Percentiles rank a stretch among this genome's conserved stretches.
phyloP scores from a whole-genome alignment of 306 rosid species.

The Rubus parviflorus region DNA sequence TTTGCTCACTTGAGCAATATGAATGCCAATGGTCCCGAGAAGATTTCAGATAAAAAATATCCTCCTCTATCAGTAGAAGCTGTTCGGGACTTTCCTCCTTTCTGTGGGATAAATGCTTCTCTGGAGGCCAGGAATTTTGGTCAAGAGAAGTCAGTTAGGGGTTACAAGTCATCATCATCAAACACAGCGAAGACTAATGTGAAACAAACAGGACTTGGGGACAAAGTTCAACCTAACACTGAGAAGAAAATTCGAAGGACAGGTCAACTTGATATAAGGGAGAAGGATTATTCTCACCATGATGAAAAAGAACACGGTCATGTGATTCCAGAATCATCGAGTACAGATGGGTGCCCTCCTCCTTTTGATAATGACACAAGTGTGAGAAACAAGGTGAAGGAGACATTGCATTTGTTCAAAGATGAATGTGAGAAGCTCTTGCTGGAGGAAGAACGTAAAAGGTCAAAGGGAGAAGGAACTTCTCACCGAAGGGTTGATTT shows the following conservation, averaged over 20 bases:
- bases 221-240: constrained; percentile 23
- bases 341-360: constrained; percentile 37
- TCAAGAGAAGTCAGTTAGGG: constrained; percentile 30
- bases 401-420: constrained; percentile 66
- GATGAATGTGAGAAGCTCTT: constrained; percentile 66
- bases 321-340: constrained; percentile 23
- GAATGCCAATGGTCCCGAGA: constrained; percentile 25
- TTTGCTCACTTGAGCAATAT: constrained; percentile 3
- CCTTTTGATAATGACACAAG: constrained; percentile 45
- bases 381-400: constrained; percentile 62
- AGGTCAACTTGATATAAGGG: constrained; percentile 40
- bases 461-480: constrained; percentile 29
- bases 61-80: constrained; percentile 67
- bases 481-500: constrained; percentile 54
- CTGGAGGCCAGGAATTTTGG: constrained; percentile 22
- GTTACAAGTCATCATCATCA: constrained; percentile 26
- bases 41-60: constrained; percentile 39
- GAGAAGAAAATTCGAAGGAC: constrained; percentile 27
- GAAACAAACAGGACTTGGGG: constrained; percentile 32
- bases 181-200: constrained; percentile 26
- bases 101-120: constrained; percentile 65
- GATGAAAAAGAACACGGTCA: constrained; percentile 19
- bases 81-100: constrained; percentile 62
- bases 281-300: constrained; percentile 30
- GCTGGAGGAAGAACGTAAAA: constrained; percentile 63